phyloP scores from a whole-genome alignment of 805 yeast species.

The Candida insectalens region DNA sequence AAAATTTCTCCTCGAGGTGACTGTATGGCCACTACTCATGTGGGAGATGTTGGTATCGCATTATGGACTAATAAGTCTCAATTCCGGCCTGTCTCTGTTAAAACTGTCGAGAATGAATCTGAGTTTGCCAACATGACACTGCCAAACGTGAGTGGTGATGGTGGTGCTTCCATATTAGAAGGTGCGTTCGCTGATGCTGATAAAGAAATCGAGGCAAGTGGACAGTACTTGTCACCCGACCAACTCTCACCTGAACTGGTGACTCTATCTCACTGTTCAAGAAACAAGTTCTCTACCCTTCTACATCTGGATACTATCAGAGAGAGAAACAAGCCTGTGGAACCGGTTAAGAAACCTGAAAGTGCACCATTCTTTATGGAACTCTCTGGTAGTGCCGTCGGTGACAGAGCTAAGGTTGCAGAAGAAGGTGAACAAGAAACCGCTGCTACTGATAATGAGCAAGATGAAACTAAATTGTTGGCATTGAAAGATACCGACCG shows the following conservation, averaged over 20 bases:
- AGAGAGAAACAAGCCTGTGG: constrained; percentile 81
- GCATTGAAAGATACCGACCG: constrained; percentile 25
- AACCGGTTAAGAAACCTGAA: constrained; percentile 78
- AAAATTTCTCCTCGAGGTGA: constrained; percentile 85
- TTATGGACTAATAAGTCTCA: constrained; percentile 91
- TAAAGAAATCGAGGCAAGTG: constrained; percentile 8
- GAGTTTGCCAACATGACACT: constrained; percentile 55
- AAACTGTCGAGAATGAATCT: constrained; percentile 65
- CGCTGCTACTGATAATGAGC: constrained; percentile 22
- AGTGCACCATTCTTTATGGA: constrained; percentile 74
- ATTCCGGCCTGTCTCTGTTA: constrained; percentile 64
- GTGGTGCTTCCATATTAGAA: constrained; percentile 59
- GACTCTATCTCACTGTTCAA: constrained; percentile 71
- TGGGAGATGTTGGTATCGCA: constrained; percentile 78
- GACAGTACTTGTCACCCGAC: constrained; percentile 38
- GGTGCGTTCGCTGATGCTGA: constrained; percentile 56
- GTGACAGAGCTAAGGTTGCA: constrained; percentile 52
- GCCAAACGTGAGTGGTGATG: constrained; percentile 76
- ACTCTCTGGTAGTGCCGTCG: constrained; percentile 55
- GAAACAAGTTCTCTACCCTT: constrained; percentile 69
- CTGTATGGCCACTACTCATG: constrained; percentile 86
- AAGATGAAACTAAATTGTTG: constrained; percentile 17
- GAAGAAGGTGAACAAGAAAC: constrained; percentile 25
- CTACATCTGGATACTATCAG: constrained; percentile 76
- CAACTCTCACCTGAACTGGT: constrained; percentile 56